Percentiles rank a stretch among this genome's conserved stretches.
phyloP scores from a whole-genome alignment of 2,329 filamentous ascomycete species.

The Alternaria incomplexa region DNA sequence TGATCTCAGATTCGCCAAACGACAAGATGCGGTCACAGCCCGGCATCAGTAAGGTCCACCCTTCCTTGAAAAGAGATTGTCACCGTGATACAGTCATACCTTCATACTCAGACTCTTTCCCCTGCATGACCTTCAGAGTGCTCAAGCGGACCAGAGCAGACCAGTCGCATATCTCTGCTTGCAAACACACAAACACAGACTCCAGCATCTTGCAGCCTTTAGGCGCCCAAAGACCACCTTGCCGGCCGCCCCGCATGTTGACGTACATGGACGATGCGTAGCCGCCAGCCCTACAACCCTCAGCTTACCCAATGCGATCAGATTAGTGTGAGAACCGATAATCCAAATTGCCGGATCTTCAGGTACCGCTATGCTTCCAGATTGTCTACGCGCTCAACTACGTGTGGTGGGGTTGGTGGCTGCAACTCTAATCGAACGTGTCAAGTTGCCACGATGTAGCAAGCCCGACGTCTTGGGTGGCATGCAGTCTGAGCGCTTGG shows the following conservation, averaged over 20 bases:
- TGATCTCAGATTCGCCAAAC: conserved; percentile 9
- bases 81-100: conserved; percentile 1
- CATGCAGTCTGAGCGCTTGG: conserved; percentile 17
- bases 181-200: conserved; percentile 25
- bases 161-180: conserved; percentile 13
- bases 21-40: conserved; percentile 7
- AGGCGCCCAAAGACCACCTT: conserved; percentile 39
- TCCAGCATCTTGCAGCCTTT: conserved; percentile 17
- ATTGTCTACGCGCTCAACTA: conserved; percentile 27
- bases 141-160: conserved; percentile 5
- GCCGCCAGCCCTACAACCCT: conserved; percentile 37
- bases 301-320: conserved; percentile 6
- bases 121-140: conserved; percentile 12
- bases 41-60: conserved; percentile 1
- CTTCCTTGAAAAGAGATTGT: neutral
- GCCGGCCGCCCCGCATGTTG: conserved; percentile 20
- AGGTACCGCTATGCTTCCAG: conserved; percentile 22
- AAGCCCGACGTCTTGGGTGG: conserved; percentile 2
- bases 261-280: conserved; percentile 23
- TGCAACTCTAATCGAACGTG: conserved; percentile 36
- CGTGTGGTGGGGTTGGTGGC: conserved; percentile 20
- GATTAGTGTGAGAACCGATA: conserved; percentile 2
- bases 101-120: neutral
- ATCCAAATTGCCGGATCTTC: conserved; percentile 26
- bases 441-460: conserved; percentile 14